A percentile compares a stretch with the other conserved stretches of the same genome.
These are phyloP conservation scores for Torulaspora microellipsoides DNA, from an alignment of 805 yeast genomes.

Conservation along the genomic window DNA sequence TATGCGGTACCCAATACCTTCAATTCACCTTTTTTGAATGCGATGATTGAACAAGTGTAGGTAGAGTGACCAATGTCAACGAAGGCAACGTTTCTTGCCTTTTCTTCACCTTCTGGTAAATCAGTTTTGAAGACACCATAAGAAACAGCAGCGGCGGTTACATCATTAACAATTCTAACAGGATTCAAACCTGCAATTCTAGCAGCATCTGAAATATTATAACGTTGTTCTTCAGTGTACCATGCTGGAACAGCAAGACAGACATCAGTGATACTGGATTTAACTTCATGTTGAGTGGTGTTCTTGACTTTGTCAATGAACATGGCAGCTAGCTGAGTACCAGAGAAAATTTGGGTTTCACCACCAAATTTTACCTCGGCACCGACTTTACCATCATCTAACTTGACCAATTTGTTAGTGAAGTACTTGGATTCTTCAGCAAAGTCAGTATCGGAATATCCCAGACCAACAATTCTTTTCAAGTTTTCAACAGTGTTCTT, in stretches of 20 bases:
- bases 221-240: slow-evolving; percentile 96
- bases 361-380: slow-evolving; percentile 83
- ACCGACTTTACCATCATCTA: slow-evolving; percentile 70
- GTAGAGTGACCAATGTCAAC: slow-evolving; percentile 97
- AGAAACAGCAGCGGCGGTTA: slow-evolving; percentile 98
- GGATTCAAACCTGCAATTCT: slow-evolving; percentile 96
- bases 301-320: slow-evolving; percentile 85
- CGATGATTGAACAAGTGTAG: slow-evolving; percentile 82
- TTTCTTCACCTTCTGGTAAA: slow-evolving; percentile 77
- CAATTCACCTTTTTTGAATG: slow-evolving; percentile 94
- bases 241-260: slow-evolving; percentile 94
- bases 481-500: slow-evolving; percentile 94
- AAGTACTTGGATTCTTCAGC: slow-evolving; percentile 68
- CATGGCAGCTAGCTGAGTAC: slow-evolving; percentile 93
- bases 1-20: slow-evolving; percentile 87
- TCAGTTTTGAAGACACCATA: slow-evolving; percentile 98
- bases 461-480: slow-evolving; percentile 86
- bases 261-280: slow-evolving; percentile 72
- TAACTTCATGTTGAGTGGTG: slow-evolving; percentile 76
- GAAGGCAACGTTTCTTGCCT: slow-evolving; percentile 84
- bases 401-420: slow-evolving; percentile 65
- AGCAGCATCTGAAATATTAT: slow-evolving; percentile 93
- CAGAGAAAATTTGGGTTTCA: slow-evolving; percentile 69
- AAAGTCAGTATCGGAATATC: slow-evolving; percentile 62
- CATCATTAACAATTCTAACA: slow-evolving; percentile 94